Base-by-base conservation (phyloP, 352 stramenopile genomes). In the Phytophthora podocarpi region DNA sequence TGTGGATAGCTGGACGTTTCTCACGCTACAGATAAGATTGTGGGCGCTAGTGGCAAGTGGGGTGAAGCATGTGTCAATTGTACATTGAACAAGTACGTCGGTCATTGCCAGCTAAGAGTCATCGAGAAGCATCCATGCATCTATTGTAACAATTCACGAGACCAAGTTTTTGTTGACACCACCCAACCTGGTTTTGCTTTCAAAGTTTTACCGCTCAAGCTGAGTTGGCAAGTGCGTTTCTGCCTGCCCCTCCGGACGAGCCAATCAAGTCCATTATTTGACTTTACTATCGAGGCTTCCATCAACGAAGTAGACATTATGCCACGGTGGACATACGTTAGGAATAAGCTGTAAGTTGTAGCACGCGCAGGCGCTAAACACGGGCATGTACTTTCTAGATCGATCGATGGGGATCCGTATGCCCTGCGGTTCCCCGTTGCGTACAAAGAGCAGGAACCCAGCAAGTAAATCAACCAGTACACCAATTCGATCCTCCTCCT, bases 391-490 rank as follows among this genome's bases (percentile, higher is more conserved):
- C 7, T 42, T 69, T 30, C 61, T 78, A 7, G 28, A 45, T 4
- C 56, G 48, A 34, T 79, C 71, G 34, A 91, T 67, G 0, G 74
- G 56, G 20, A 91, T 84, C 13, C 59, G 41, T 23, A 76, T 67
- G 9, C 48, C 70, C 45, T 89, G 79, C 0, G 77, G 47, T 23
- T 58, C 35, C 0, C 68, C 74, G 30, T 91, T 89, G 21, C 66
- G 54, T 16, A 87, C 47, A 59, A 91, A 88, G 1, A 82, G 47
- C 24, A 91, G 51, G 42, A 77, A 75, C 3, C 77, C 79, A 23
- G 85, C 67, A 27, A 83, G 59, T 8, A 87, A 48, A 31, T 91
- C 76, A 7, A 91, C 77, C 16, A 81, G 45, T 11, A 91, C 72
- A 10, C 82, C 82, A 12, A 91, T 65, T 27, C 74, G 63, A 46